These are phyloP conservation scores for Austroboletus novae-zelandiae DNA, from an alignment of 1,284 basidiomycete species.

Conservation along the genomic window DNA sequence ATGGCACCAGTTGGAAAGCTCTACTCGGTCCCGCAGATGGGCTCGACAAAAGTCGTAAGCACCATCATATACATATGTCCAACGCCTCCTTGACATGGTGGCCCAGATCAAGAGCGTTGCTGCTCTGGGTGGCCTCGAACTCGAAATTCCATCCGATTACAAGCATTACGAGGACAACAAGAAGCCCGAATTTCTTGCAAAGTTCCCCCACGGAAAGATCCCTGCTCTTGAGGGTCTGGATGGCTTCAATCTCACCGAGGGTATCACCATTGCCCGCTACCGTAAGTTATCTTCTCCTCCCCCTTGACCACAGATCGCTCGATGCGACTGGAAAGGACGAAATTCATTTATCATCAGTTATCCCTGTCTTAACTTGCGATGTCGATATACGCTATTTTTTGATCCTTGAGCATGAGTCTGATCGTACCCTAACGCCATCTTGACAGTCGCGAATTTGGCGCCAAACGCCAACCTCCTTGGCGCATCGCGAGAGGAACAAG, in stretches of 20 bases:
- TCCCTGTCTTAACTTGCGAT: slow-evolving; percentile 60
- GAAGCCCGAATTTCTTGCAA: slow-evolving; percentile 70
- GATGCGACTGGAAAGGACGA: slow-evolving; percentile 23
- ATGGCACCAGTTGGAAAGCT: slow-evolving; percentile 64
- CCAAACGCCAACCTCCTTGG: slow-evolving; percentile 69
- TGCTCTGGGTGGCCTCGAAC: slow-evolving; percentile 65
- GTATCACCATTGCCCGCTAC: slow-evolving; percentile 82
- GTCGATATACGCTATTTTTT: slow-evolving; percentile 47
- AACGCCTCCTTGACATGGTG: slow-evolving; percentile 2
- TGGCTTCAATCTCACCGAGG: slow-evolving; percentile 82
- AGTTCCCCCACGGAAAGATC: slow-evolving; percentile 84
- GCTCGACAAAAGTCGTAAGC: slow-evolving; percentile 52
- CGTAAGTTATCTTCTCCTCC: slow-evolving; percentile 58
- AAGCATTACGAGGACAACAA: slow-evolving; percentile 75
- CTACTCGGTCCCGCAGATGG: slow-evolving; percentile 46
- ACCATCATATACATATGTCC: neutral
- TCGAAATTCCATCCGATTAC: slow-evolving; percentile 59
- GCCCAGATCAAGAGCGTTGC: slow-evolving; percentile 70
- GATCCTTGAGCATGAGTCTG: slow-evolving; percentile 23
- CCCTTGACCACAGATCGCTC: slow-evolving; percentile 5
- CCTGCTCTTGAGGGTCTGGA: slow-evolving; percentile 79
- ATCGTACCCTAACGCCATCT: slow-evolving; percentile 15
- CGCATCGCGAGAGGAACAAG: slow-evolving; percentile 51
- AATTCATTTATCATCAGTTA: slow-evolving; percentile 40
- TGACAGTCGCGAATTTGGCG: slow-evolving; percentile 68